A percentile compares a stretch with the other conserved stretches of the same genome.
Conservation (phyloP, 2,329 filamentous ascomycete species). For the Paecilomyces formosus region DNA sequence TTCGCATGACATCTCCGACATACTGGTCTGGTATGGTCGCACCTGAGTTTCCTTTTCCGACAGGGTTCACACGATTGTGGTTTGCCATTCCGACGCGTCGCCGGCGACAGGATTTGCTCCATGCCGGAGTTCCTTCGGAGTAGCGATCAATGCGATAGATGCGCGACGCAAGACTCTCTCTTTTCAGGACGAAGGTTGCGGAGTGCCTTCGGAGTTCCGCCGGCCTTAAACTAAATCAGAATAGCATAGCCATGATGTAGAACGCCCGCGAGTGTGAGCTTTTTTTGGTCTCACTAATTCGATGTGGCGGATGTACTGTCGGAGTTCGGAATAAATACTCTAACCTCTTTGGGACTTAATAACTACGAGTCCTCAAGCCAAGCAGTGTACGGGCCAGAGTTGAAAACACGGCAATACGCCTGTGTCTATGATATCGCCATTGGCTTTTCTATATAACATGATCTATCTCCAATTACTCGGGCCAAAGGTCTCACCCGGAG, state of each 20-base stretch:
- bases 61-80: conserved; percentile 32
- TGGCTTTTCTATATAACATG: background rate
- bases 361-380: background rate
- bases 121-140: background rate
- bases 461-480: background rate
- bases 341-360: background rate
- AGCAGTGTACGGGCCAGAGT: no score
- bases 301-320: background rate
- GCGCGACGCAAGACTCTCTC: no score
- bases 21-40: conserved; percentile 26
- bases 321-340: background rate
- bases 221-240: no score
- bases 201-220: no score
- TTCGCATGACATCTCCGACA: conserved; percentile 25
- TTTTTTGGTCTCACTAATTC: no score
- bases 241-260: no score
- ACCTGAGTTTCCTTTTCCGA: conserved; percentile 29
- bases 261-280: no score
- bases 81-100: conserved; percentile 28
- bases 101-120: conserved; percentile 6
- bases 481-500: background rate
- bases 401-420: no score
- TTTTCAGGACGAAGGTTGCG: no score
- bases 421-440: background rate
- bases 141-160: background rate